phyloP scores from a whole-genome alignment of 345 rosid species.

The Eucalyptus sideroxylon region DNA sequence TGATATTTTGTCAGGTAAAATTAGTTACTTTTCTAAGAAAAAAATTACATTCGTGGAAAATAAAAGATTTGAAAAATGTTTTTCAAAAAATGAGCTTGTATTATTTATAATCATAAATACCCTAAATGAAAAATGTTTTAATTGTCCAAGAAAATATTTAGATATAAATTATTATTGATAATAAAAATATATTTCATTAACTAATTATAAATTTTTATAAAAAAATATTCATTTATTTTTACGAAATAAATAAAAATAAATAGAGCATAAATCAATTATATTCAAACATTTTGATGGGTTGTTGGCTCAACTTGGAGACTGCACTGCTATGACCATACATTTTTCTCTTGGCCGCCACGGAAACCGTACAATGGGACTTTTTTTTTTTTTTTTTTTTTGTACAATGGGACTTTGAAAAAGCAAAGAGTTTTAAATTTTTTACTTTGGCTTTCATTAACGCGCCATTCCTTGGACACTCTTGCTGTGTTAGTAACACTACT shows the following conservation, averaged over 20 bases:
- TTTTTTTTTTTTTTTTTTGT: too few relatives aligned
- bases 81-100: not conserved
- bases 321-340: not conserved
- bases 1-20: not conserved
- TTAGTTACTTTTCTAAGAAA: not conserved
- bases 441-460: not conserved
- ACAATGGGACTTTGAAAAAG: not conserved
- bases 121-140: too few relatives aligned
- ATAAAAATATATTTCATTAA: too few relatives aligned
- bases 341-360: not conserved
- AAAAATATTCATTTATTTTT: too few relatives aligned
- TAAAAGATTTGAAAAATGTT: not conserved
- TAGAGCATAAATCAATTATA: not conserved
- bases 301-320: not conserved
- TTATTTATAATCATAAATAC: not conserved
- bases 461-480: not conserved
- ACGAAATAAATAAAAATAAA: too few relatives aligned
- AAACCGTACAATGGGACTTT: not conserved
- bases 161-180: not conserved
- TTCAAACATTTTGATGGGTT: not conserved
- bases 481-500: rapidly evolving
- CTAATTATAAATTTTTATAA: too few relatives aligned
- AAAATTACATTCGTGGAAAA: not conserved
- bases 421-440: not conserved
- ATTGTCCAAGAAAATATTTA: not conserved